Percentiles rank a stretch among this genome's conserved stretches.
Evolutionary conservation across 2,329 filamentous ascomycete species (phyloP).

Genomic region (Trichoderma gracile): DNA sequence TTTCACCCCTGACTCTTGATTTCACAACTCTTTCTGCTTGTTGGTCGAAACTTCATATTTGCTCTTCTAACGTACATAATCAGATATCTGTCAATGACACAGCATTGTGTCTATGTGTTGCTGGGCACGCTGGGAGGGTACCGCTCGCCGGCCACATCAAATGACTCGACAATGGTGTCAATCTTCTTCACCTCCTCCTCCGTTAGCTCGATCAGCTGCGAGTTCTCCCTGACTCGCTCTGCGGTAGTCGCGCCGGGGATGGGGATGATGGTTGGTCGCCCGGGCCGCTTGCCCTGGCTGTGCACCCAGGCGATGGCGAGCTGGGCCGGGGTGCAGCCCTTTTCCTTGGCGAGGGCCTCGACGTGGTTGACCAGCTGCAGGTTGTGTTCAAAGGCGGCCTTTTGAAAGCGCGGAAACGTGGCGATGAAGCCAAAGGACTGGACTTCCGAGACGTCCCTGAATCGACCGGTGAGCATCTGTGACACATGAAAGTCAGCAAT

Average conservation of each 20-base stretch:
- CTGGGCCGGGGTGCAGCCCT: conserved; percentile 62
- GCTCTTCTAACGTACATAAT: conserved; percentile 10
- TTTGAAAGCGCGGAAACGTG: conserved; percentile 60
- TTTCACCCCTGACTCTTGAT: conserved; percentile 26
- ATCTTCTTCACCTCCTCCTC: conserved; percentile 54
- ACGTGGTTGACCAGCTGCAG: conserved; percentile 61
- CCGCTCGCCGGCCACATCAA: conserved; percentile 50
- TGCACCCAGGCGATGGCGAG: conserved; percentile 67
- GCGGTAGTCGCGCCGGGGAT: conserved; percentile 64
- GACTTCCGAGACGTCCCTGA: conserved; percentile 33
- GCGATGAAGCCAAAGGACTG: conserved; percentile 30
- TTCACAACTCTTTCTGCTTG: neutral
- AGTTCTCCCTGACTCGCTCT: conserved; percentile 63
- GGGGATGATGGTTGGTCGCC: conserved; percentile 61
- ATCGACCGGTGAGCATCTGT: conserved; percentile 37
- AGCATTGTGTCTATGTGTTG: conserved; percentile 35
- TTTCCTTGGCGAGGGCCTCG: conserved; percentile 58
- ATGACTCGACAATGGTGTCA: conserved; percentile 49
- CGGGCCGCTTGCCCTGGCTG: conserved; percentile 50
- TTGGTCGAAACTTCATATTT: neutral
- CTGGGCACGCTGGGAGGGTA: conserved; percentile 45
- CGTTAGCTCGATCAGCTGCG: conserved; percentile 49
- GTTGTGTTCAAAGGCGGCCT: conserved; percentile 64
- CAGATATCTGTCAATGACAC: neutral
- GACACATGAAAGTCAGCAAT: conserved; percentile 15